A percentile compares a stretch with the other conserved stretches of the same genome.
Evolutionary conservation across 495 filamentous ascomycete species (phyloP).

Genomic region (Filosporella fistucella): DNA sequence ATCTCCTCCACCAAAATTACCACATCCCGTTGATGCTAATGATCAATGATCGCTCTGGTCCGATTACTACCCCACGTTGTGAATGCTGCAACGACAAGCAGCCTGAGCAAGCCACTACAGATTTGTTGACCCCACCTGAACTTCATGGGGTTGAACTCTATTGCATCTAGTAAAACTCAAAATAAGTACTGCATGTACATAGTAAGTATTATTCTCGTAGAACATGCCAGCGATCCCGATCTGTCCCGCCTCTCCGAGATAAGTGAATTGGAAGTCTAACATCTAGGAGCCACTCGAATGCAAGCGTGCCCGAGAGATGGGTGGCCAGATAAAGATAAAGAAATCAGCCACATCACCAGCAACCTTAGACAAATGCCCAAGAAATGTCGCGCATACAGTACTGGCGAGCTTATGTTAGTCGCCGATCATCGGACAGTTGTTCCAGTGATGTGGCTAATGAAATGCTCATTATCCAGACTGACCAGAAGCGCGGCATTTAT

Average conservation of each 20-base stretch:
- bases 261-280: not conserved
- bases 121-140: not conserved
- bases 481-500: too few species aligned
- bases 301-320: constrained; percentile 5
- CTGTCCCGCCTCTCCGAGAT: too few species aligned
- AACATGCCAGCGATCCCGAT: too few species aligned
- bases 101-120: not conserved
- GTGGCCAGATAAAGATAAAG: not conserved
- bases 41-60: constrained; percentile 2
- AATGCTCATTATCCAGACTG: too few species aligned
- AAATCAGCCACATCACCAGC: constrained; percentile 3
- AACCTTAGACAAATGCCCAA: not conserved
- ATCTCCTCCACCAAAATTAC: constrained; percentile 1
- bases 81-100: constrained; percentile 17
- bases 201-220: too few species aligned
- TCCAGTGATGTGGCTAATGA: too few species aligned
- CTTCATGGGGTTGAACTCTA: too few species aligned
- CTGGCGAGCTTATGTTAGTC: too few species aligned
- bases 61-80: constrained; percentile 21
- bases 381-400: constrained; percentile 1
- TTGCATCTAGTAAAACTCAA: too few species aligned
- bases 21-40: not conserved
- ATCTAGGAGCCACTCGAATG: constrained; percentile 6
- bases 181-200: too few species aligned
- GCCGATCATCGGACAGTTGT: constrained; percentile 4